Evolutionary conservation across 179 eudicot genomes (phyloP).

Genomic region (Camellia oleifera): DNA sequence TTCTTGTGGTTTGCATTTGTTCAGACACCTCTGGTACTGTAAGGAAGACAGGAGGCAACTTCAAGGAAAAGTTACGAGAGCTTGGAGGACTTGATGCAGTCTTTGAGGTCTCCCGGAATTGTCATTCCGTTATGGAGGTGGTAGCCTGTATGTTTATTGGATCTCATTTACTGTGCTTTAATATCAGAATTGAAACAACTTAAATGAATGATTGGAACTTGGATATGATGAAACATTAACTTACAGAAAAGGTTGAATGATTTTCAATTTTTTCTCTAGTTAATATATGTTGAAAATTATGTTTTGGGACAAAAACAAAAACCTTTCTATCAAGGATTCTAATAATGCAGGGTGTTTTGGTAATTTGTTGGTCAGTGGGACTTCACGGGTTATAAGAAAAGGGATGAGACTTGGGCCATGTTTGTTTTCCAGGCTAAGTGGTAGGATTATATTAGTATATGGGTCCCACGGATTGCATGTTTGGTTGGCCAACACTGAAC

Average conservation of each 20-base stretch:
- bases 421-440: no score
- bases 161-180: conserved; percentile 10
- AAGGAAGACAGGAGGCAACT: conserved; percentile 61
- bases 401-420: no score
- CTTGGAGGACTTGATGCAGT: conserved; percentile 91
- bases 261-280: not conserved
- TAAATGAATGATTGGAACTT: not conserved
- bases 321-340: no score
- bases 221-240: not conserved
- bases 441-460: no score
- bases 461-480: no score
- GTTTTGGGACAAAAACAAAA: not conserved
- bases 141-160: conserved; percentile 57
- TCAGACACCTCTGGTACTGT: conserved; percentile 64
- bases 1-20: not conserved
- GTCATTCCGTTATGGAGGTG: conserved; percentile 83
- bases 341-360: no score
- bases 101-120: conserved; percentile 69
- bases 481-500: no score
- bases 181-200: not conserved
- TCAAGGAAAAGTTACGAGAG: conserved; percentile 86
- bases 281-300: not conserved
- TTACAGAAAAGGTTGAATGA: not conserved
- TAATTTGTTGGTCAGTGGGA: no score
- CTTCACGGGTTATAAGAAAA: no score